Conservation (phyloP, 2,329 filamentous ascomycete genomes). For the Xylariales sp. region DNA sequence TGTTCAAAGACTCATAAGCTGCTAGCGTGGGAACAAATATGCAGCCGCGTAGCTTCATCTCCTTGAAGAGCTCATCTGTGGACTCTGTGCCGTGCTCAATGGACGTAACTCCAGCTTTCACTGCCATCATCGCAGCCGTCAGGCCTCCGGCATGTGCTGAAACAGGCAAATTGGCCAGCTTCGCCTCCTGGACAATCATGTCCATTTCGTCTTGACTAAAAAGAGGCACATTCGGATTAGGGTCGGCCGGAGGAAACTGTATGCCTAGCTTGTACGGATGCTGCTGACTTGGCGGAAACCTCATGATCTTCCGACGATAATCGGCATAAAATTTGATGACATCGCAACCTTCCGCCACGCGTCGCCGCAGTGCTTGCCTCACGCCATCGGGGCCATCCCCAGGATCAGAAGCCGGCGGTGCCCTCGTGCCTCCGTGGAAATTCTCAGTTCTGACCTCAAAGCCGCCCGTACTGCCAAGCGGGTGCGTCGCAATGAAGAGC, state of each 20-base stretch:
- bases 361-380: slow-evolving; percentile 39
- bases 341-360: slow-evolving; percentile 44
- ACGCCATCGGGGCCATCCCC: slow-evolving; percentile 45
- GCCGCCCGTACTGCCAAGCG: slow-evolving; percentile 43
- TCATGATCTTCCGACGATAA: slow-evolving; percentile 39
- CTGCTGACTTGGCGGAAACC: slow-evolving; percentile 33
- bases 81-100: slow-evolving; percentile 42
- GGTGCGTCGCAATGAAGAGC: slow-evolving; percentile 50
- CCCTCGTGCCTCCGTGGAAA: slow-evolving; percentile 22
- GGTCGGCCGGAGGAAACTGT: slow-evolving; percentile 30
- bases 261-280: slow-evolving; percentile 22
- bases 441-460: slow-evolving; percentile 48
- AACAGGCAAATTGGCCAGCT: slow-evolving; percentile 34
- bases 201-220: slow-evolving; percentile 47
- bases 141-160: slow-evolving; percentile 37
- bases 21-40: slow-evolving; percentile 51
- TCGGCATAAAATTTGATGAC: slow-evolving; percentile 49
- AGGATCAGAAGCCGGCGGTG: slow-evolving; percentile 35
- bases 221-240: slow-evolving; percentile 38
- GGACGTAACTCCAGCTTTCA: slow-evolving; percentile 39
- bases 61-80: slow-evolving; percentile 34
- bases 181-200: slow-evolving; percentile 43
- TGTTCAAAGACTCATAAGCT: slow-evolving; percentile 33
- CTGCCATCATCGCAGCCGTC: slow-evolving; percentile 39
- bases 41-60: slow-evolving; percentile 37